Evolutionary conservation across 2,329 filamentous ascomycete species (phyloP), one percentile per base, ranked within the genome.

Genomic region (Fusarium pininemorale): DNA sequence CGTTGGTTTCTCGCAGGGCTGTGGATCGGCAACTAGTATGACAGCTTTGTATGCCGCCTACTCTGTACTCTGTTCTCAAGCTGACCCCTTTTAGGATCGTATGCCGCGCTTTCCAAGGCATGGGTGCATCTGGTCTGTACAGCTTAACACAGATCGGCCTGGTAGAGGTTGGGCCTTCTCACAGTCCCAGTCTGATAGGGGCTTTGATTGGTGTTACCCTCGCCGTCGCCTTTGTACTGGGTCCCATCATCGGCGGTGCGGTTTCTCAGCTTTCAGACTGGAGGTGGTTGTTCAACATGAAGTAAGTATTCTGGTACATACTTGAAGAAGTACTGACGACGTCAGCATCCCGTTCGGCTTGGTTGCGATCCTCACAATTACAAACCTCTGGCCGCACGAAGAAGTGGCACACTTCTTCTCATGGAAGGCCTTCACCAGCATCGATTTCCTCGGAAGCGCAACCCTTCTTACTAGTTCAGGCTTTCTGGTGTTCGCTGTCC

Each of bases 251-350:
- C 7, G 90, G 89, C 9, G 90, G 89, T 5, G 81, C 85, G 7
- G 87, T 91, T 28, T 86, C 88, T 2, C 83, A 87, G n/a, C 80
- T 84, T 5, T 84, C 85, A 24, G 84, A 83, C 48, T 91, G 90
- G 90, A 83, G 87, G 57, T 90, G 88, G 83, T 84, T 91, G 44
- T 91, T 91, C 78, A 88, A 88, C 79, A 87, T 91, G 78, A 91
- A 91, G 88, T 90, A 80, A 51, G 85, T 73, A 26, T 14, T 16
- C 20, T 28, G 12, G 24, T 45, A 30, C 28, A 37, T 24, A 56
- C 28, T 22, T 8, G 24, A 26, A 26, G 28, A 35, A 37, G 13
- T n/a, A 45, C 47, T 79, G 63, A 77, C 69, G 35, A 13, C 13
- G n/a, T 15, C 63, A 89, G 87, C 71, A 82, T 89, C 28, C 88